These are phyloP conservation scores for Conidiobolus incongruus DNA, from an alignment of 371 early-diverging fungal species.

Conservation along the genomic window DNA sequence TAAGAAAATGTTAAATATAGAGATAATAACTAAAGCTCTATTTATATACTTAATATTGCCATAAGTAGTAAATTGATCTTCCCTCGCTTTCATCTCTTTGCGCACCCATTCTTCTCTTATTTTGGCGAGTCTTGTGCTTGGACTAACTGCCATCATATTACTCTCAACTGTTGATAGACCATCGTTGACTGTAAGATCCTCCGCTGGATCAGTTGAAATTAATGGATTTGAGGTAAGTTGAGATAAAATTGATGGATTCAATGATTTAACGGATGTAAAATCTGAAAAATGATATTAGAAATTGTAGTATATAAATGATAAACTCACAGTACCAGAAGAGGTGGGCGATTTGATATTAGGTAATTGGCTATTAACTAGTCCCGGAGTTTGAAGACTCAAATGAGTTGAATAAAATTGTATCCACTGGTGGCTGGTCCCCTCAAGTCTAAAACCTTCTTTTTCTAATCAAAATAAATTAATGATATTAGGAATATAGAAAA, in stretches of 20 bases:
- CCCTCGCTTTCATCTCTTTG: slow-evolving; percentile 20
- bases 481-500: not conserved
- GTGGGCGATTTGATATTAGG: too few species aligned
- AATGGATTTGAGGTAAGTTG: not conserved
- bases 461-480: slow-evolving; percentile 5
- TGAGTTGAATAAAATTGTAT: slow-evolving; percentile 13
- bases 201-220: not conserved
- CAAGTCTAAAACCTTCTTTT: slow-evolving; percentile 13
- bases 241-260: not conserved
- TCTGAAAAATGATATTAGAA: not conserved
- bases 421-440: slow-evolving; percentile 16
- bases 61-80: slow-evolving; percentile 24
- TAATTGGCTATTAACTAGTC: too few species aligned
- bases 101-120: slow-evolving; percentile 33
- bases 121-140: slow-evolving; percentile 1
- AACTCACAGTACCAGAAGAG: too few species aligned
- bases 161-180: slow-evolving; percentile 9
- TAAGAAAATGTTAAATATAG: slow-evolving; percentile 6
- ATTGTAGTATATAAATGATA: slow-evolving; percentile 3
- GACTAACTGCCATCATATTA: slow-evolving; percentile 4
- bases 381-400: too few species aligned
- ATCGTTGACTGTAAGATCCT: not conserved
- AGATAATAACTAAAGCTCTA: not conserved
- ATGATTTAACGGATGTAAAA: too few species aligned
- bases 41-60: slow-evolving; percentile 18